Base-by-base conservation (phyloP, 1,139 yeast species). In the Lodderomyces parapsilosis region DNA sequence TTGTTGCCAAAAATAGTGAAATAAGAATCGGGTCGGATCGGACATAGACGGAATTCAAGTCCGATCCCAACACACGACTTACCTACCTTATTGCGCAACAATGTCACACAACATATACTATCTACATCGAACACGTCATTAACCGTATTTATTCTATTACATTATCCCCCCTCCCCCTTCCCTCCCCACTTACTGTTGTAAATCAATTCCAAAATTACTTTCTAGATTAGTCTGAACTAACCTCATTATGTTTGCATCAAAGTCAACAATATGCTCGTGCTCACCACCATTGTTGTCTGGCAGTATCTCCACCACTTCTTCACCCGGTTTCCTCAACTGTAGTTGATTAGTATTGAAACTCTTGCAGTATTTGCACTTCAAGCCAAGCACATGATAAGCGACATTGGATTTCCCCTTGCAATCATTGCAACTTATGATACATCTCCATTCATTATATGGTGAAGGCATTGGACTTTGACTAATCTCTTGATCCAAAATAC, bases 401-500 rank as follows among this genome's bases (percentile, higher is more conserved):
- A 85, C 85, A 49, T 82, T 80, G 27, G 90, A 80, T 62, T 86
- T 86, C 13, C 95, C 94, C 47, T 83, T 83, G 62, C 98, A 91
- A 63, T 91, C 98, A 60, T 88, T 86, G 64, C 98, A 91, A 46
- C 83, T 76, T 9, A 90, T 75, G 37, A 86, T 78, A 52, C 93
- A 83, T 43, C 81, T 68, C 96, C 96, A 89, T 43, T 68, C 59
- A 47, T 75, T 74, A 59, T 89, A 83, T 3, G 96, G 96, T 15
- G 80, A 76, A 0, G 97, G 97, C 60, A 91, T 68, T 6, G 83
- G 85, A 59, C 86, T 89, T 53, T 80, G 80, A 31, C 68, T 72
- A 42, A 91, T 88, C 60, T 91, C 97, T 56, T 79, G 82, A 60
- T 91, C 97, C 49, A 89, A 67, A 33, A 90, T 83, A 40, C 97